Conservation (phyloP, 371 early-diverging fungal species). For the Thermomucor indicae-seudaticae region DNA sequence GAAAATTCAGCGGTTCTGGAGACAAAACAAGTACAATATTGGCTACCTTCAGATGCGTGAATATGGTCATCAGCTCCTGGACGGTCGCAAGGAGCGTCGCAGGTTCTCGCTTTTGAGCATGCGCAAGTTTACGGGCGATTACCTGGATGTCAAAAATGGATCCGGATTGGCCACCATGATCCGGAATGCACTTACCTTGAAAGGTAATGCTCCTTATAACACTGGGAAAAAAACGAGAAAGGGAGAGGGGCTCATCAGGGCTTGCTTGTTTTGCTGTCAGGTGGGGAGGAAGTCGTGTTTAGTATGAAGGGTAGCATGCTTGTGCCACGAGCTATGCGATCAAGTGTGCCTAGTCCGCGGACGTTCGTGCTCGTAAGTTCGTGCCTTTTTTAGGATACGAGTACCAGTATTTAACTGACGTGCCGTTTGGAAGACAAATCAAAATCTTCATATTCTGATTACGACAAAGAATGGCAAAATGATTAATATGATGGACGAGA, state of each 20-base stretch:
- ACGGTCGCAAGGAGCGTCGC: conserved; percentile 86
- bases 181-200: conserved; percentile 57
- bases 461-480: conserved; percentile 55
- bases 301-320: conserved; percentile 63
- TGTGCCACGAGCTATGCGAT: conserved; percentile 76
- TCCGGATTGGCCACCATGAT: conserved; percentile 63
- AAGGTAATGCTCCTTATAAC: too few relatives aligned
- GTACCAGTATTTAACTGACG: too few relatives aligned
- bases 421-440: conserved; percentile 52
- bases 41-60: conserved; percentile 90
- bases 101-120: conserved; percentile 80
- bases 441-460: conserved; percentile 56
- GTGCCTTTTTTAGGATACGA: too few relatives aligned
- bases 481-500: conserved; percentile 47
- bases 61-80: conserved; percentile 89
- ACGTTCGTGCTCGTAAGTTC: conserved; percentile 63
- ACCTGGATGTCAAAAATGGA: conserved; percentile 71
- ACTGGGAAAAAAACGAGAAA: too few relatives aligned
- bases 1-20: conserved; percentile 81
- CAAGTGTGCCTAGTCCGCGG: conserved; percentile 75
- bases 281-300: conserved; percentile 61
- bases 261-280: conserved; percentile 6
- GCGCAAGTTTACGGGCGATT: conserved; percentile 91
- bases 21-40: conserved; percentile 86
- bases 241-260: neutral